Percentiles rank a stretch among this genome's conserved stretches.
These are phyloP conservation scores for Monosporascus sp. DNA, from an alignment of 2,329 filamentous ascomycete genomes.

Conservation along the genomic window DNA sequence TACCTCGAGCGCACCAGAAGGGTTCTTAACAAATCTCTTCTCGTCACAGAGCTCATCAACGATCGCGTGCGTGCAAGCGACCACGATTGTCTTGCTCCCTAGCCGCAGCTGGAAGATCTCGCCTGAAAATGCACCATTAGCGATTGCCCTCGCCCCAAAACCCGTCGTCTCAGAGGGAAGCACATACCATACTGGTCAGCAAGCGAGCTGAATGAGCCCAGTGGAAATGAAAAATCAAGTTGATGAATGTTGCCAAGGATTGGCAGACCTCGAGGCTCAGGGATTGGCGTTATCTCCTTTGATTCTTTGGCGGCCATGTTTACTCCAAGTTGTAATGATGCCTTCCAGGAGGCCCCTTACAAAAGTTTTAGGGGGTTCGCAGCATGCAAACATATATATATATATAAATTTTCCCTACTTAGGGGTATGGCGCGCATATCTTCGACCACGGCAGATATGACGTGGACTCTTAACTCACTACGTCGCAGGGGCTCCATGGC, in stretches of 20 bases:
- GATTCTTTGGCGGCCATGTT: conserved; percentile 6
- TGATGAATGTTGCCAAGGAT: conserved; percentile 61
- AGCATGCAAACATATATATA: no score
- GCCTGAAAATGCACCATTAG: conserved; percentile 31
- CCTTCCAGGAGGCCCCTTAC: no score
- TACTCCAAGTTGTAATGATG: not conserved
- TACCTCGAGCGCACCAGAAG: conserved; percentile 41
- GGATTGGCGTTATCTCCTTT: conserved; percentile 42
- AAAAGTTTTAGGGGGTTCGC: no score
- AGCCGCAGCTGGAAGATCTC: conserved; percentile 55
- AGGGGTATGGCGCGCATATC: no score
- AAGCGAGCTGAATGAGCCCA: conserved; percentile 49
- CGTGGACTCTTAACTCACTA: no score
- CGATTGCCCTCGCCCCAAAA: conserved; percentile 5
- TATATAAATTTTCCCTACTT: no score
- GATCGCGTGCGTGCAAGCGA: conserved; percentile 49
- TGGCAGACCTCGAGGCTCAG: conserved; percentile 58
- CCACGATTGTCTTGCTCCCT: conserved; percentile 39
- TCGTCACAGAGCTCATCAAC: conserved; percentile 62
- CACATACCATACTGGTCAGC: conserved; percentile 59
- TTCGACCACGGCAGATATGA: no score
- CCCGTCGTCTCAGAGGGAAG: not conserved
- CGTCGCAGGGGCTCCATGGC: no score
- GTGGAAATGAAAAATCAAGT: conserved; percentile 53
- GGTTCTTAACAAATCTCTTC: conserved; percentile 56